Percentiles rank a stretch among this genome's conserved stretches.
Conservation (phyloP, 305 asterid species). For the Fraxinus greggii region DNA sequence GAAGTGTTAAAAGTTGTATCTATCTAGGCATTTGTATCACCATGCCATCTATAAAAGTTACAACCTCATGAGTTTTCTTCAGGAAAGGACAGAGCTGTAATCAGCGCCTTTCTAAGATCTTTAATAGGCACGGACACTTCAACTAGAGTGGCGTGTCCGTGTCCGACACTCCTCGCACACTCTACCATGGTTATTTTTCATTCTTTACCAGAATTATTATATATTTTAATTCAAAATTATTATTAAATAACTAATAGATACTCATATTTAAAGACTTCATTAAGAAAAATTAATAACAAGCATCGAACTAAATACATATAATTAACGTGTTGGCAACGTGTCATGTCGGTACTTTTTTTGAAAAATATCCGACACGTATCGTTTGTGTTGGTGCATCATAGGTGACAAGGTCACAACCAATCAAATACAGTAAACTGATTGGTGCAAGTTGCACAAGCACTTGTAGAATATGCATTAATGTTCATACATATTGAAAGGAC, state of each 20-base stretch:
- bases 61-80: neutral
- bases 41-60: conserved; percentile 12
- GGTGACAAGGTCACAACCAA: neutral
- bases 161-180: neutral
- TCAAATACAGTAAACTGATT: conserved; percentile 10
- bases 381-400: neutral
- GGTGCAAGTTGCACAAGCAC: conserved; percentile 14
- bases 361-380: neutral
- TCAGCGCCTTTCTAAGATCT: no score
- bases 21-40: conserved; percentile 7
- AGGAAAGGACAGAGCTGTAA: no score
- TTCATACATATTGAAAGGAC: neutral
- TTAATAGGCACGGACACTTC: neutral
- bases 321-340: neutral
- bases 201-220: no score
- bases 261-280: neutral
- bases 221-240: no score
- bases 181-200: neutral
- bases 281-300: neutral
- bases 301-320: neutral
- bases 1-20: neutral
- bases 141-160: no score
- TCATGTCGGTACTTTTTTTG: neutral
- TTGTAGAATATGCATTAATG: neutral
- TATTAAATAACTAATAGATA: neutral